Conservation (phyloP, 805 yeast species). For the Saccharomycopsis sp. region DNA sequence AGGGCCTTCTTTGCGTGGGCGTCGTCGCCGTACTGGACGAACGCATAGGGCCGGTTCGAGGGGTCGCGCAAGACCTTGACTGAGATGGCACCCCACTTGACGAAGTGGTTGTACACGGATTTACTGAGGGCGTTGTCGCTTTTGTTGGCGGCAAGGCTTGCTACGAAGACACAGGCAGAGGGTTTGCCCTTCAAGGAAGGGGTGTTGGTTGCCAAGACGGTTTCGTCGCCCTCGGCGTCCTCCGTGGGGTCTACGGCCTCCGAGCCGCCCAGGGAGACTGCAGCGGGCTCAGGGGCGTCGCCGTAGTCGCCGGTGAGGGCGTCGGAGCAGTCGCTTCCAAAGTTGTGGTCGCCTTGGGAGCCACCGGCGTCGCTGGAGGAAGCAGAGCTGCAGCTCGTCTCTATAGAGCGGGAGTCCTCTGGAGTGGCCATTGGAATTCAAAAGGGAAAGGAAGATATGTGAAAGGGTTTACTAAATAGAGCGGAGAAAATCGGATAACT, state of each 20-base stretch:
- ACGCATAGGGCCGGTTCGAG: conserved; percentile 81
- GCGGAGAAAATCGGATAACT: not conserved
- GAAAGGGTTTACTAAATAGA: not conserved
- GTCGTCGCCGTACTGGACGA: conserved; percentile 76
- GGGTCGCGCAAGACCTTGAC: conserved; percentile 83
- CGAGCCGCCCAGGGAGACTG: not conserved
- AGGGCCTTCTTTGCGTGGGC: conserved; percentile 65
- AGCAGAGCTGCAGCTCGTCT: not conserved
- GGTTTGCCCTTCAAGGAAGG: conserved; percentile 51
- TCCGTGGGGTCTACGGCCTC: conserved; percentile 21
- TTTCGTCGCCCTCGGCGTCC: conserved; percentile 23
- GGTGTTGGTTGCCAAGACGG: conserved; percentile 1
- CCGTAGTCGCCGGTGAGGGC: conserved; percentile 23
- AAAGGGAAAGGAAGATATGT: too few species aligned
- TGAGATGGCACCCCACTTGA: conserved; percentile 61
- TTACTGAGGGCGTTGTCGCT: conserved; percentile 66
- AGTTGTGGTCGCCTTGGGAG: not conserved
- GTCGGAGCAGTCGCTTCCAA: conserved; percentile 2
- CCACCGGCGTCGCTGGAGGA: not conserved
- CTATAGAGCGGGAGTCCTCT: too few species aligned
- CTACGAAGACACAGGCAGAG: conserved; percentile 83
- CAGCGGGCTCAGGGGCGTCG: conserved; percentile 7
- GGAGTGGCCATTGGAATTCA: too few species aligned
- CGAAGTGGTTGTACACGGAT: conserved; percentile 63
- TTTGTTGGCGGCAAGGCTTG: conserved; percentile 61